A percentile compares a stretch with the other conserved stretches of the same genome.
phyloP scores from a whole-genome alignment of 257 asterid species.

The Nemophila menziesii region DNA sequence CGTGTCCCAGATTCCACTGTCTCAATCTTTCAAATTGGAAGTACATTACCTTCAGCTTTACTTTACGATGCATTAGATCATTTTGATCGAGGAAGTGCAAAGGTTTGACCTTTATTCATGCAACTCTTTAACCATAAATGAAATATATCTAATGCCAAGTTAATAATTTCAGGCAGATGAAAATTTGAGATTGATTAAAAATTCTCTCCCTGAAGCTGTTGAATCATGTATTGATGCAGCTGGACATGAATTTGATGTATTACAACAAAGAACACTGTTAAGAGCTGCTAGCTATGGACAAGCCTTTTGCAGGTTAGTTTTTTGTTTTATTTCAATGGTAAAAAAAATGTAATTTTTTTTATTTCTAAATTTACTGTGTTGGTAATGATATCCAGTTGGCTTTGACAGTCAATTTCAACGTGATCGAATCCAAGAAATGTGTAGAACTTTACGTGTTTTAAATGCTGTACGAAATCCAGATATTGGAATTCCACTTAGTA shows the following conservation, averaged over 20 bases:
- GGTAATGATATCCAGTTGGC: conserved; percentile 80
- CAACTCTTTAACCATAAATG: neutral
- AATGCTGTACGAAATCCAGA: conserved; percentile 78
- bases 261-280: conserved; percentile 60
- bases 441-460: conserved; percentile 68
- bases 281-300: conserved; percentile 98
- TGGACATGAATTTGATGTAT: conserved; percentile 76
- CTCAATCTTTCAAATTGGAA: conserved; percentile 89
- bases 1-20: conserved; percentile 95
- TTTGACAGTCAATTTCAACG: conserved; percentile 93
- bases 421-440: conserved; percentile 76
- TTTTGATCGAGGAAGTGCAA: conserved; percentile 88
- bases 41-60: conserved; percentile 89
- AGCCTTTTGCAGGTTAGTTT: conserved; percentile 86
- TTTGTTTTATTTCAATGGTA: neutral
- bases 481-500: conserved; percentile 82
- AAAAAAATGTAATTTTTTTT: conserved; percentile 2
- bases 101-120: conserved; percentile 31
- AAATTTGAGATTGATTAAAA: conserved; percentile 79
- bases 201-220: conserved; percentile 86
- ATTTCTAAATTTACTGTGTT: conserved; percentile 52
- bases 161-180: conserved; percentile 82
- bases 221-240: conserved; percentile 95
- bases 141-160: conserved; percentile 7
- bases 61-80: conserved; percentile 92